A percentile compares a stretch with the other conserved stretches of the same genome.
These are phyloP conservation scores for Arthrinium phaeospermum DNA, from an alignment of 2,329 filamentous ascomycete species.

Conservation along the genomic window DNA sequence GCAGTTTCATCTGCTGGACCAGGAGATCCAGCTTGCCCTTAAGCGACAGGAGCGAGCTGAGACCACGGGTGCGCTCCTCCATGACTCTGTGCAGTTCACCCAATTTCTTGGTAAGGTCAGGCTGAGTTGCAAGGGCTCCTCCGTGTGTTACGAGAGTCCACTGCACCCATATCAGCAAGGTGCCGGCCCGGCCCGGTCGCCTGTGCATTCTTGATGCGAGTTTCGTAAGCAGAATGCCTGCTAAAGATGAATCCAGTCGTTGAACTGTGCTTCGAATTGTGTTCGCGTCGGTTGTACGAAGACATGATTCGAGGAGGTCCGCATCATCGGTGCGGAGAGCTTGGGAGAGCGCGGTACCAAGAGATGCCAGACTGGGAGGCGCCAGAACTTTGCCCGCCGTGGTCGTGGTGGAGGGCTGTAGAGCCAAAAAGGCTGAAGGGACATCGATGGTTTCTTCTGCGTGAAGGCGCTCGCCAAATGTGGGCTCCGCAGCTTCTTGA, in stretches of 20 bases:
- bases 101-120: slow-evolving; percentile 81
- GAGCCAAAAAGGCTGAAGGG: slow-evolving; percentile 59
- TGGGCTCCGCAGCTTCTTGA: slow-evolving; percentile 62
- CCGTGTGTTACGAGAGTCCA: slow-evolving; percentile 94
- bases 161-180: slow-evolving; percentile 93
- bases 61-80: slow-evolving; percentile 80
- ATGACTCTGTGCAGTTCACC: slow-evolving; percentile 84
- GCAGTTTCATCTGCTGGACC: slow-evolving; percentile 83
- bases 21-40: slow-evolving; percentile 97
- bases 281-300: slow-evolving; percentile 76
- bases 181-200: slow-evolving; percentile 86
- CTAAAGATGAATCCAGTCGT: slow-evolving; percentile 83
- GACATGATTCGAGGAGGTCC: slow-evolving; percentile 88
- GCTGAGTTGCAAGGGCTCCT: slow-evolving; percentile 84
- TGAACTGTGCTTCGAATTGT: slow-evolving; percentile 90
- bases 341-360: slow-evolving; percentile 91
- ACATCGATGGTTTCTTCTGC: slow-evolving; percentile 80
- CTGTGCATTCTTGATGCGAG: slow-evolving; percentile 86
- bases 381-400: slow-evolving; percentile 55
- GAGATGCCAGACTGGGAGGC: slow-evolving; percentile 75
- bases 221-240: slow-evolving; percentile 78
- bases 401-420: slow-evolving; percentile 47
- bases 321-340: slow-evolving; percentile 91
- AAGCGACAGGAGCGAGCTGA: slow-evolving; percentile 82
- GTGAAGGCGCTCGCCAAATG: slow-evolving; percentile 86